Evolutionary conservation across 2,329 filamentous ascomycete species (phyloP).

Genomic region (Apiospora rasikravindrae): DNA sequence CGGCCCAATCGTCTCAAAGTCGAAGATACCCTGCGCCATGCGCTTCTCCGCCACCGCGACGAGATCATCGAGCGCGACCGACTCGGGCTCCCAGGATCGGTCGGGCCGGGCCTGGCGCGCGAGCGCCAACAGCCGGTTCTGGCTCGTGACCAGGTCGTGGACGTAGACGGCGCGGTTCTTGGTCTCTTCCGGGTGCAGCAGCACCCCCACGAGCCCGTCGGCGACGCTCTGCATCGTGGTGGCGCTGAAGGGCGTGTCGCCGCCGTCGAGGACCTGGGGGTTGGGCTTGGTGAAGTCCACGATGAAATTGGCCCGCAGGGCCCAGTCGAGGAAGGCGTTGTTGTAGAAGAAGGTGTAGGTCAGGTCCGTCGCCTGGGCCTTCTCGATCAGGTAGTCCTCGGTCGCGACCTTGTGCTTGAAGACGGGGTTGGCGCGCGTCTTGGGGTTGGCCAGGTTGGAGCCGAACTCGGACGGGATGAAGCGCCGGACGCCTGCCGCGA

Average conservation of each 20-base stretch:
- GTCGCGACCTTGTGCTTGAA: slow-evolving; percentile 27
- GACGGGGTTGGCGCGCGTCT: slow-evolving; percentile 26
- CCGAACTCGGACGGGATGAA: slow-evolving; percentile 66
- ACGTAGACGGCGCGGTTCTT: slow-evolving; percentile 59
- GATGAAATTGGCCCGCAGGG: slow-evolving; percentile 20
- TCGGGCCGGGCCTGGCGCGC: slow-evolving; percentile 22
- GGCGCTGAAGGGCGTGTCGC: slow-evolving; percentile 47
- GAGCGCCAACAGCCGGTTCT: slow-evolving; percentile 52
- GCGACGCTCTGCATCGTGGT: slow-evolving; percentile 53
- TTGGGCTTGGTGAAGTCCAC: slow-evolving; percentile 20
- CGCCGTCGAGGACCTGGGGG: slow-evolving; percentile 51
- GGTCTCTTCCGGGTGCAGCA: slow-evolving; percentile 49
- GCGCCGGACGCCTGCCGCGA: slow-evolving; percentile 64
- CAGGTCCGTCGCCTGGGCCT: background rate
- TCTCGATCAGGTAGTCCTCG: slow-evolving; percentile 24
- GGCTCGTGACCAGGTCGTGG: slow-evolving; percentile 54
- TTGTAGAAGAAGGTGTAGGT: slow-evolving; percentile 44
- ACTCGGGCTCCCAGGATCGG: background rate
- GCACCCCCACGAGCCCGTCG: slow-evolving; percentile 49
- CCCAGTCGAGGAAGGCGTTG: slow-evolving; percentile 36
- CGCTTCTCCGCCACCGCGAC: slow-evolving; percentile 5
- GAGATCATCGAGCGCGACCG: slow-evolving; percentile 7
- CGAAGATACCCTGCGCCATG: slow-evolving; percentile 20
- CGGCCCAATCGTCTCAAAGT: slow-evolving; percentile 19
- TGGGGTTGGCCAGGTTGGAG: slow-evolving; percentile 36